Base-by-base conservation (phyloP, 2,329 filamentous ascomycete genomes). In the Bisporella sp. region DNA sequence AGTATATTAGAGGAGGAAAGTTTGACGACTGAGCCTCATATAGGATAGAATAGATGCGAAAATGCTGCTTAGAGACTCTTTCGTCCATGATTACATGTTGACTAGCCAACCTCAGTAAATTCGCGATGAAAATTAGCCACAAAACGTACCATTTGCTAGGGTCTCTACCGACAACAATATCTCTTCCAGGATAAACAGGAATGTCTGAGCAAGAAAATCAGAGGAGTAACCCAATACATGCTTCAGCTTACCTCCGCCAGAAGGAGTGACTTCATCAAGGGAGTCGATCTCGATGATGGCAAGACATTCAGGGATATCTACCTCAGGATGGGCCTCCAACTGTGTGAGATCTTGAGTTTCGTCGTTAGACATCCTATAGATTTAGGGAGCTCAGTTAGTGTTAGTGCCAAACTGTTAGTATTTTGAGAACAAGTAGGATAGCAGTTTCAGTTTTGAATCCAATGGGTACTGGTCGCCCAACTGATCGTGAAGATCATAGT, bases 1-100 rank as follows among this genome's bases (percentile, higher is more conserved):
- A 76, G 54, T 79, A 82, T 40, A 81, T 63, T 48, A 78, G 63
- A 4, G 68, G 66, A 11, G 58, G 61, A 28, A 57, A 51, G 7
- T 55, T 21, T 29, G 41, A 47, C 31, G 32, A 31, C 5, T 50
- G 31, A n/a, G 57, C 44, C 21, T 61, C 58, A 13, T 79, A 78
- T 7, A 73, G 60, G 40, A 81, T 65, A 1, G 73, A 73, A 59
- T 80, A 82, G 32, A 81, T 66, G 56, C 79, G 74, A 55, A 78
- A 76, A 48, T 81, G 78, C 30, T 71, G 69, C 47, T 75, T 72
- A 1, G 78, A 81, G 21, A 81, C 68, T 7, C 55, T 48, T 0
- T 60, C 55, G 52, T 70, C 64, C 2, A 68, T 57, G n/a, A 81
- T 69, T 28, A 62, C 58, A 35, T 73, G 62, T 5, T 69, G 64